Base-by-base conservation (phyloP, 495 filamentous ascomycete species). In the Xylaria scruposa region DNA sequence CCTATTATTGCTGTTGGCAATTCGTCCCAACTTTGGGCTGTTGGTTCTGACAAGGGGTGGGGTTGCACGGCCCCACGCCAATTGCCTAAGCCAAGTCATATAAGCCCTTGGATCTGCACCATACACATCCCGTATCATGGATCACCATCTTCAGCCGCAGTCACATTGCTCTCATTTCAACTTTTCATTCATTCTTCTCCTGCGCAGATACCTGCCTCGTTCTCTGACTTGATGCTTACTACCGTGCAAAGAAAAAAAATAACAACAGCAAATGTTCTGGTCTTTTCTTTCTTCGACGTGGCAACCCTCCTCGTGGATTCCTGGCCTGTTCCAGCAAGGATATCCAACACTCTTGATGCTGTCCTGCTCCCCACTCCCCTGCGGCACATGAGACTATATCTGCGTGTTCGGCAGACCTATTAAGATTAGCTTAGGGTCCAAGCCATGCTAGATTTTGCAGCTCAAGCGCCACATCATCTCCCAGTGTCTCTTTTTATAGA, bases 391-490 rank as follows among this genome's bases (percentile, higher is more conserved):
- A 60, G 58, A 36, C 58, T 60, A 38, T 60, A 49, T 9, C 24
- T 64, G 42, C 61, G n/a, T 64, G n/a, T 64, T 24, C 60, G 60
- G 42, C 47, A 38, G n/a, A 66, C 26, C 13, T 66, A 36, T 66
- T 51, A 31, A 51, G 33, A 53, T 51, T 53, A 67, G 63, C 19
- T 67, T 19, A 17, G 47, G 26, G 17, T 4, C 62, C 65, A 36
- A 67, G 19, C 17, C 21, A 51, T 29, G 31, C 15, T 8, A 19
- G 9, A 26, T 40, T 26, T 29, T 53, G 46, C 54, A 69, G 67
- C 67, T 38, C 38, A 8, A 61, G 40, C 67, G 67, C 67, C 67
- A 69, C 67, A 60, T 69, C 40, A 69, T 69, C 56, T 69, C 49
- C 36, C 53, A 51, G 19, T n/a, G 21, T 60, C 53, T 47, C 54